Evolutionary conservation across 2,329 filamentous ascomycete species (phyloP), one percentile per base, ranked within the genome.

Genomic region (Gremmenia infestans): DNA sequence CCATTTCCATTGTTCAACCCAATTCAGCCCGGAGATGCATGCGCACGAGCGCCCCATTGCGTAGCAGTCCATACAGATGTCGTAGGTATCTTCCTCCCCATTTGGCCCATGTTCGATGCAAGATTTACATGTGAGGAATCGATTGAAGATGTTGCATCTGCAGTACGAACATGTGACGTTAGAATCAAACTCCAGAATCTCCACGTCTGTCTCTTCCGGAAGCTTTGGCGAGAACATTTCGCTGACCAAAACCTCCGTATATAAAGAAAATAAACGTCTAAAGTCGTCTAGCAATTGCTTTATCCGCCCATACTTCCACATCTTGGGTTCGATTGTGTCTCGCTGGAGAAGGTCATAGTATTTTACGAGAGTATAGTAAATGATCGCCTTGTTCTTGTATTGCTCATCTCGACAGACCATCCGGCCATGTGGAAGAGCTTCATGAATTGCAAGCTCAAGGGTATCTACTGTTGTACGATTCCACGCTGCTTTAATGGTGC

Each of bases 401-500:
- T 97, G 93, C 70, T 99, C 94, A 63, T 99, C 94, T 39, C 94
- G 88, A 69, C 94, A 97, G 2, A 97, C 93, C 63, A 97, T 82
- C 12, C 91, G 83, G 9, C 92, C 90, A 64, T 91, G 91, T 0
- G 92, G 91, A 2, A 99, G 78, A 0, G 93, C 91, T 74, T 97
- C 94, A 57, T 85, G 81, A 19, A 97, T 72, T 0, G 93, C 94
- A 70, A 95, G 77, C 61, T 93, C 88, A 3, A 99, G 79, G 0
- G 94, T 97, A 67, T 97, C 91, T 2, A 89, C 88, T 0, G 92
- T 97, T 0, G 91, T 97, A 25, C 94, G 83, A 70, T 99, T 99
- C 94, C 94, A 99, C 0, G 94, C 94, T 7, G 96, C 91, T 70
- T 99, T 99, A 82, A 97, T 91, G 0, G 94, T 99, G 46, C 92